Evolutionary conservation across 352 stramenopile genomes (phyloP).

Genomic region (Pythium volutum): DNA sequence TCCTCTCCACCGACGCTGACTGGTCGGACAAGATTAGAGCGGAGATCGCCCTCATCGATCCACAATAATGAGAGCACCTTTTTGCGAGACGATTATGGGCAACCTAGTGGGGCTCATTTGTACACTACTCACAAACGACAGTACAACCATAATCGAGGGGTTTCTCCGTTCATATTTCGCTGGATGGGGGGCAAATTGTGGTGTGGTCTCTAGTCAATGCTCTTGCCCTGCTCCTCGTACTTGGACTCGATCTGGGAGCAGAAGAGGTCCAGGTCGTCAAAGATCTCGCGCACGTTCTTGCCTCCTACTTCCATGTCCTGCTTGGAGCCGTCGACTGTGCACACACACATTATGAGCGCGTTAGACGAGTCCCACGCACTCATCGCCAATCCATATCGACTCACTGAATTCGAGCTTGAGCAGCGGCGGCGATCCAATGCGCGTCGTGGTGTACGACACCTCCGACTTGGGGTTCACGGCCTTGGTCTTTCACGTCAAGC

Average conservation of each 20-base stretch:
- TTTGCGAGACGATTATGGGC: background rate
- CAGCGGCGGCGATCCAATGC: slow-evolving; percentile 48
- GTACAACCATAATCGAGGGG: background rate
- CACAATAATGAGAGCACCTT: slow-evolving; percentile 27
- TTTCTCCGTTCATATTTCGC: background rate
- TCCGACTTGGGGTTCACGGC: slow-evolving; percentile 80
- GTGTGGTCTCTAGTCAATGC: slow-evolving; percentile 57
- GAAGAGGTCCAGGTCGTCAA: slow-evolving; percentile 79
- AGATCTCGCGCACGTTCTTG: slow-evolving; percentile 83
- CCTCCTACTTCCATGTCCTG: slow-evolving; percentile 59
- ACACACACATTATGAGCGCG: background rate
- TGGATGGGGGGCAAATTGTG: background rate
- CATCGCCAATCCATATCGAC: slow-evolving; percentile 6
- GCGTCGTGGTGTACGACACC: slow-evolving; percentile 51
- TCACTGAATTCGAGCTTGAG: slow-evolving; percentile 86
- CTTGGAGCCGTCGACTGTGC: slow-evolving; percentile 73
- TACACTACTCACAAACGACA: background rate
- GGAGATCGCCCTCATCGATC: slow-evolving; percentile 54
- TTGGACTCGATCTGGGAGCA: slow-evolving; percentile 87
- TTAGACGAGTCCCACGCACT: background rate
- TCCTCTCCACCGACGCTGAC: slow-evolving; percentile 33
- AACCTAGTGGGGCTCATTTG: background rate
- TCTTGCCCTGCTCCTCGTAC: slow-evolving; percentile 80
- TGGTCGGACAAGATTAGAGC: slow-evolving; percentile 43
- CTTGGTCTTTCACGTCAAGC: no score